These are phyloP conservation scores for Canavalia gladiata DNA, from an alignment of 306 rosid genomes.

Conservation along the genomic window DNA sequence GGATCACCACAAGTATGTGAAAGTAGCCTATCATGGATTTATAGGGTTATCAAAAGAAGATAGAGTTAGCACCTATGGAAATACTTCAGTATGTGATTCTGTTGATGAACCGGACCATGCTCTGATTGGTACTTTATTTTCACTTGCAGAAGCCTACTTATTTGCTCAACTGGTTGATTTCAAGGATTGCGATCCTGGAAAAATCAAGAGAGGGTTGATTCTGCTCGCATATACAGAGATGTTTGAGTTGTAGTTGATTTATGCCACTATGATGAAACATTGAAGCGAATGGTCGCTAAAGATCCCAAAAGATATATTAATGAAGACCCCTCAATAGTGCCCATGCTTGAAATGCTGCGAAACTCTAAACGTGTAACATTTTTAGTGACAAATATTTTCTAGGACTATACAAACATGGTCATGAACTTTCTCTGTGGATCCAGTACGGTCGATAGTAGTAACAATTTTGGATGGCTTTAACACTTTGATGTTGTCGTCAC, in stretches of 20 bases:
- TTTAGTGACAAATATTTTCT: slow-evolving; percentile 97
- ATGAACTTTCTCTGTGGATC: slow-evolving; percentile 90
- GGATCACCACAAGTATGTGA: slow-evolving; percentile 99
- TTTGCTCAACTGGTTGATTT: slow-evolving; percentile 95
- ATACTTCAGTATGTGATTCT: slow-evolving; percentile 84
- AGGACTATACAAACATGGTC: slow-evolving; percentile 96
- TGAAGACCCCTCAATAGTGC: slow-evolving; percentile 81
- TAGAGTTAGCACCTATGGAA: slow-evolving; percentile 90
- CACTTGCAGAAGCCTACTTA: slow-evolving; percentile 96
- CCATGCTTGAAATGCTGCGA: slow-evolving; percentile 93
- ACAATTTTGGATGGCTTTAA: slow-evolving; percentile 85
- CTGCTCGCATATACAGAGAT: slow-evolving; percentile 90
- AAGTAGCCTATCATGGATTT: slow-evolving; percentile 98
- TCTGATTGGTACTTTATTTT: slow-evolving; percentile 90
- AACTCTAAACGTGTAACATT: slow-evolving; percentile 92
- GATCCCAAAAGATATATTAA: slow-evolving; percentile 92
- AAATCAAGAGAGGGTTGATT: slow-evolving; percentile 67
- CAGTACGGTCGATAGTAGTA: slow-evolving; percentile 55
- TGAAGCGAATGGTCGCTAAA: slow-evolving; percentile 96
- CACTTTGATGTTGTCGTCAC: slow-evolving; percentile 94
- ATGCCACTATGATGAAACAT: slow-evolving; percentile 97
- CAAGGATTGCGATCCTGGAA: slow-evolving; percentile 71
- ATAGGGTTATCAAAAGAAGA: slow-evolving; percentile 90
- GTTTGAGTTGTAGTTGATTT: slow-evolving; percentile 98
- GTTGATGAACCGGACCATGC: slow-evolving; percentile 97